Percentiles rank a stretch among this genome's conserved stretches.
These are phyloP conservation scores for Excoecaria agallocha DNA, from an alignment of 345 rosid species.

Conservation along the genomic window DNA sequence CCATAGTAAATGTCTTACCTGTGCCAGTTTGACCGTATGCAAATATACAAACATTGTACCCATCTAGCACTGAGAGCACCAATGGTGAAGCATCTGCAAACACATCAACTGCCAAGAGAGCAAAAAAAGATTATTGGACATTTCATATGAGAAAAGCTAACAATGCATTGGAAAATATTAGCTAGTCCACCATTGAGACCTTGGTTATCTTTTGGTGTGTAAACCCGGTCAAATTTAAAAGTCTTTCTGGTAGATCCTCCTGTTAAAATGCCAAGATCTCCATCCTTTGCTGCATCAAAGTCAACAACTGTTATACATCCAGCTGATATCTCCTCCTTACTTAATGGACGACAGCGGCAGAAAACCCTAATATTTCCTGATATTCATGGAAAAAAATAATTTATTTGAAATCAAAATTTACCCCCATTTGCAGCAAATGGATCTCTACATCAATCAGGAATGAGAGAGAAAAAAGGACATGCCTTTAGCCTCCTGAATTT, in stretches of 20 bases:
- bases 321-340: constrained; percentile 59
- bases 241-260: constrained; percentile 57
- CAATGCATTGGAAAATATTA: neutral
- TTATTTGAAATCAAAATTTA: neutral
- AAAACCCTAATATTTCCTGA: constrained; percentile 96
- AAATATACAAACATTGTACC: constrained; percentile 94
- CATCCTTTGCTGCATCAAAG: constrained; percentile 82
- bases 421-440: constrained; percentile 5
- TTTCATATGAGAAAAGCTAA: neutral
- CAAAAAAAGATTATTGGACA: constrained; percentile 7
- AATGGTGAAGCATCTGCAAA: constrained; percentile 86
- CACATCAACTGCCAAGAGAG: constrained; percentile 63
- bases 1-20: constrained; percentile 98
- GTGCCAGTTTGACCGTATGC: constrained; percentile 99
- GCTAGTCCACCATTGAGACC: constrained; percentile 38
- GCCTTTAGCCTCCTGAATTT: constrained; percentile 89
- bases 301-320: constrained; percentile 62
- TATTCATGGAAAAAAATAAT: constrained; percentile 13
- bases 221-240: constrained; percentile 85
- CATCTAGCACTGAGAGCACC: constrained; percentile 90
- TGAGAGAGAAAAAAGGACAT: constrained; percentile 10
- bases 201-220: constrained; percentile 85
- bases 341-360: constrained; percentile 90
- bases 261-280: constrained; percentile 73
- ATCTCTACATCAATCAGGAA: constrained; percentile 8